Evolutionary conservation across 1,284 basidiomycete genomes (phyloP).

Genomic region (Leccinum fallax): DNA sequence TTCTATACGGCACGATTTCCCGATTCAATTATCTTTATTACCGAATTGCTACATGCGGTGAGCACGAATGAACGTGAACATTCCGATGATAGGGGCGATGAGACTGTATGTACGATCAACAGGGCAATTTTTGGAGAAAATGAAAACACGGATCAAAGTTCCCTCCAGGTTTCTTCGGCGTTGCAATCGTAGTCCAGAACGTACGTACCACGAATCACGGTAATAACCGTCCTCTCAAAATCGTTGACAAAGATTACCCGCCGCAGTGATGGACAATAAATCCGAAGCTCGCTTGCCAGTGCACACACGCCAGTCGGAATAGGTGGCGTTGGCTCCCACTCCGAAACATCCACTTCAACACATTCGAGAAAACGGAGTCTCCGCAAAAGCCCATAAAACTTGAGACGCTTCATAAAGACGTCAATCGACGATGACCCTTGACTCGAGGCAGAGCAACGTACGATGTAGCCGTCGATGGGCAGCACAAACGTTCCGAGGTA

Average conservation of each 20-base stretch:
- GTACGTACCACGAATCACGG: slow-evolving; percentile 44
- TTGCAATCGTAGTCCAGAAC: slow-evolving; percentile 44
- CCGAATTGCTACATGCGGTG: slow-evolving; percentile 20
- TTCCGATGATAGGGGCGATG: slow-evolving; percentile 4
- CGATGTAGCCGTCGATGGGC: slow-evolving; percentile 35
- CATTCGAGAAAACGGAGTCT: slow-evolving; percentile 51
- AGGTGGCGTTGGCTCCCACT: slow-evolving; percentile 60
- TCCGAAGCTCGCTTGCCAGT: slow-evolving; percentile 55
- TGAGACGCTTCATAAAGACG: slow-evolving; percentile 49
- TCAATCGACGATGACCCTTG: slow-evolving; percentile 35
- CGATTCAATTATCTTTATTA: slow-evolving; percentile 8
- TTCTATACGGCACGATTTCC: slow-evolving; percentile 4
- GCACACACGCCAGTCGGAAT: slow-evolving; percentile 55
- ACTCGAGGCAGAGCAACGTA: slow-evolving; percentile 43
- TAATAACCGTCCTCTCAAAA: slow-evolving; percentile 57
- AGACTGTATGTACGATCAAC: slow-evolving; percentile 8
- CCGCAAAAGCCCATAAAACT: slow-evolving; percentile 60
- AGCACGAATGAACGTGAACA: slow-evolving; percentile 18
- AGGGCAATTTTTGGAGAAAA: neutral
- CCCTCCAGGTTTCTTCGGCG: slow-evolving; percentile 55
- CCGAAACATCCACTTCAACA: slow-evolving; percentile 62
- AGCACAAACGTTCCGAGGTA: slow-evolving; percentile 66
- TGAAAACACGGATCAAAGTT: slow-evolving; percentile 37
- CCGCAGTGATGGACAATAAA: slow-evolving; percentile 55
- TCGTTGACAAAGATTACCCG: slow-evolving; percentile 61